phyloP scores from a whole-genome alignment of 192 early-diverging fungal genomes.

The Piromyces sp. region DNA sequence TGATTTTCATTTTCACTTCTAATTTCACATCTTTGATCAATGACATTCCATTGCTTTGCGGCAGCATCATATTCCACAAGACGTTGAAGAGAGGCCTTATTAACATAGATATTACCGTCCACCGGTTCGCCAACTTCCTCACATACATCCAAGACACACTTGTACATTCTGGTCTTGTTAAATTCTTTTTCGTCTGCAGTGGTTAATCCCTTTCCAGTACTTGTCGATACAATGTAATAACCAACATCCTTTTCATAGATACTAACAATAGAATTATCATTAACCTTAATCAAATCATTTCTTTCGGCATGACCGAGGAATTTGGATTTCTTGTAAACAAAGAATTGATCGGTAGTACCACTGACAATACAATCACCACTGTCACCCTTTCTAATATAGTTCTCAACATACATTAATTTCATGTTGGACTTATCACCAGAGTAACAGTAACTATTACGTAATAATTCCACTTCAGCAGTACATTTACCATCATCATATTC shows the following conservation, averaged over 20 bases:
- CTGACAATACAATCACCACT: background rate
- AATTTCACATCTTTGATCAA: background rate
- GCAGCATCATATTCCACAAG: background rate
- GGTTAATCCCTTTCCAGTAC: background rate
- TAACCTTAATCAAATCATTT: background rate
- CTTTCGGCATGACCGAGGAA: background rate
- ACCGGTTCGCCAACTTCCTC: background rate
- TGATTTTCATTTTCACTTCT: background rate
- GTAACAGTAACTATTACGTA: background rate
- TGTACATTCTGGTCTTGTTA: background rate
- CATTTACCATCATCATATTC: background rate
- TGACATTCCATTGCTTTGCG: background rate
- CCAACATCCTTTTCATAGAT: background rate
- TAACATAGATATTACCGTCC: background rate
- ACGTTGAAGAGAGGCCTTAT: background rate
- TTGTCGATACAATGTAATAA: background rate
- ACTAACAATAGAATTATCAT: background rate
- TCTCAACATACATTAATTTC: background rate
- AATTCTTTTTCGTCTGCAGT: background rate
- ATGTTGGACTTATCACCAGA: background rate
- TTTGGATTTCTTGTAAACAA: background rate
- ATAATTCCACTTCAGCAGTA: background rate
- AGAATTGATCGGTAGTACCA: background rate
- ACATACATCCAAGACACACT: background rate
- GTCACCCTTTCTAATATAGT: background rate